Evolutionary conservation across 176 grass and related monocot species (phyloP), one percentile per base, ranked within the genome.

Genomic region (Paspalum notatum): DNA sequence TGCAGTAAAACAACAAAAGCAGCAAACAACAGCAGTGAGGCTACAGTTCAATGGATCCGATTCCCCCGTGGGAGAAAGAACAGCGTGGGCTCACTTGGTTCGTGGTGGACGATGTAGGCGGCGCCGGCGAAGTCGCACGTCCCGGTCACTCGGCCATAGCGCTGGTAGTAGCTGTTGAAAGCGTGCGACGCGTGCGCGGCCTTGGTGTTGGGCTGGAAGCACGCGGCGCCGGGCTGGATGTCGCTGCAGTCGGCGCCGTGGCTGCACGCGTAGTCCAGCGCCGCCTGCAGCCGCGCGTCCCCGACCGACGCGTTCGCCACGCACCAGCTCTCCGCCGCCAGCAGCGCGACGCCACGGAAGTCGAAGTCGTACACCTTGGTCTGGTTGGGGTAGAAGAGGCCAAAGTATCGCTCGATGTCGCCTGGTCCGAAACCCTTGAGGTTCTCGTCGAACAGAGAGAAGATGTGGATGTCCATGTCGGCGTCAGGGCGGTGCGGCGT

Each of bases 381-480:
- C 88, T 76, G 42, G 83, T 71, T 53, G 0, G 88, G 85, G 80
- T 90, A 85, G 90, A 97, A 97, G 6, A 97, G 52, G 10, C 93
- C 93, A 27, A 89, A 97, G 90, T 93, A 79, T 7, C 40, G 42
- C 80, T 97, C 93, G 3, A 86, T 68, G 13, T 59, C 67, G 88
- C 40, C 59, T 0, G 22, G 5, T 1, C 77, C 37, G 56, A 56
- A 80, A 2, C 83, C 54, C 77, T 97, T 97, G 46, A 59, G 50
- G 88, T 97, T 82, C 79, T 97, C 90, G 76, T 93, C 89, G 93
- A 97, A 97, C 0, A 97, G 85, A 3, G 86, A 56, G 83, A 97
- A 97, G 62, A 97, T 49, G 78, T 89, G 89, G 2, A 85, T 80
- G 63, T 81, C 74, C 24, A 97, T 57, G 80, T 85, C 73, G 5